These are phyloP conservation scores for Pseudomassariella vexata DNA, from an alignment of 2,329 filamentous ascomycete species.

Conservation along the genomic window DNA sequence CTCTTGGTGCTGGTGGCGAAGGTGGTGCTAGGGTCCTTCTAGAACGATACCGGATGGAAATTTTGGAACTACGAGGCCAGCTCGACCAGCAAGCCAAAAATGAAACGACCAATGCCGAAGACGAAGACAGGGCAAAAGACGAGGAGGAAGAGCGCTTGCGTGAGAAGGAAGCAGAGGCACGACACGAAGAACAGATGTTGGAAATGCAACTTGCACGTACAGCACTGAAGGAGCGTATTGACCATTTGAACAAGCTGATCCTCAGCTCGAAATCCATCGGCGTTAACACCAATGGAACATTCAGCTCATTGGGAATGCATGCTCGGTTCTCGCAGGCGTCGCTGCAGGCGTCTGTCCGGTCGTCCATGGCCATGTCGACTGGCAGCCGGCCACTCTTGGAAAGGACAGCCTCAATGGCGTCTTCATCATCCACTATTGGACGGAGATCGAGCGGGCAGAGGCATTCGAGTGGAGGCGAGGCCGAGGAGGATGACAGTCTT, in stretches of 20 bases:
- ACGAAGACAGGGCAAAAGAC: conserved; percentile 56
- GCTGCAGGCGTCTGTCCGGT: conserved; percentile 53
- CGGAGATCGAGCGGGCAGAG: conserved; percentile 43
- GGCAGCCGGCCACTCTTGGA: conserved; percentile 48
- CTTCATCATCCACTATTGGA: conserved; percentile 54
- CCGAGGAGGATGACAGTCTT: conserved; percentile 62
- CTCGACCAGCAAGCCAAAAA: conserved; percentile 76
- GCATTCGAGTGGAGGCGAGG: conserved; percentile 35
- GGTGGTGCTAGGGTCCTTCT: conserved; percentile 80
- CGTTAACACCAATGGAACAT: conserved; percentile 74
- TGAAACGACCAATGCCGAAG: conserved; percentile 56
- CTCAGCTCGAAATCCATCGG: conserved; percentile 93
- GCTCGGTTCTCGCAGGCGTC: conserved; percentile 57
- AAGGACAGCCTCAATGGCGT: conserved; percentile 62
- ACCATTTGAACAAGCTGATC: conserved; percentile 92
- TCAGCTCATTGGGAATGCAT: conserved; percentile 61
- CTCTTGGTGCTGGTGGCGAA: conserved; percentile 73
- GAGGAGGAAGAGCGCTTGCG: conserved; percentile 67
- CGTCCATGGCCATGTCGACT: conserved; percentile 63
- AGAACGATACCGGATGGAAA: conserved; percentile 92
- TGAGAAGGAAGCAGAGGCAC: conserved; percentile 74
- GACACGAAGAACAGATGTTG: conserved; percentile 94
- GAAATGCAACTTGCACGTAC: conserved; percentile 98
- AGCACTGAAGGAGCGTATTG: conserved; percentile 92
- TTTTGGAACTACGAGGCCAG: conserved; percentile 72